Evolutionary conservation across 2,329 filamentous ascomycete genomes (phyloP), one percentile per base, ranked within the genome.

Genomic region (Alternaria viburni): DNA sequence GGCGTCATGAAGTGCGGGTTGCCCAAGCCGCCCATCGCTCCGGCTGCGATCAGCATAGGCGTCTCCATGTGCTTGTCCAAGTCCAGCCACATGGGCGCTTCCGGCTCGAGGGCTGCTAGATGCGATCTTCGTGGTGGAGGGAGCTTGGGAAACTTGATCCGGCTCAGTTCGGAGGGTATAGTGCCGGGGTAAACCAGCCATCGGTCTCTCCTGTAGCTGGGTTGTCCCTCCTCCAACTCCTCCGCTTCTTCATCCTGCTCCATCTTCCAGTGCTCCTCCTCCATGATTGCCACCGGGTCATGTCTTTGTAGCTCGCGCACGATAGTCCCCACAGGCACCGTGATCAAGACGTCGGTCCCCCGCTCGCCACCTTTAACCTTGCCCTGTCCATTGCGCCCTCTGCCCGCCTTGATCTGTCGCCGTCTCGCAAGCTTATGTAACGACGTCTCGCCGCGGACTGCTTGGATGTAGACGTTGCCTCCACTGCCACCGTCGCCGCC

Each of bases 381-480:
- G 36, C 93, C 93, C 75, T 92, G 89, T 0, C 93, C 93, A 73
- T 92, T 90, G 77, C 86, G 91, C n/a, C 93, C 93, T 69, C 89
- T 84, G 1, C 89, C 90, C 0, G 92, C 93, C 62, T 91, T 90
- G 54, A 95, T 81, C 59, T 93, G 87, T 2, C 92, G 89, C 69
- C 90, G 85, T 44, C 95, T 86, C 1, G 93, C 91, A 10, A 99
- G 85, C 81, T 97, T 98, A 82, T 98, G 94, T 65, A 99, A 82
- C 57, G 93, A 97, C 0, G 93, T 98, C 80, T 98, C 92, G 62
- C 93, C 93, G 58, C 91, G 89, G 2, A 97, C 89, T 8, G 96
- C 94, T 81, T 98, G 95, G 61, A 99, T 96, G 79, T 97, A 98
- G 69, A 99, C 85, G 73, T 91, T 96, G 43, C 96, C 96, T 65